Evolutionary conservation across 495 filamentous ascomycete genomes (phyloP), one percentile per base, ranked within the genome.

Genomic region (Penicillium robsamsonii): DNA sequence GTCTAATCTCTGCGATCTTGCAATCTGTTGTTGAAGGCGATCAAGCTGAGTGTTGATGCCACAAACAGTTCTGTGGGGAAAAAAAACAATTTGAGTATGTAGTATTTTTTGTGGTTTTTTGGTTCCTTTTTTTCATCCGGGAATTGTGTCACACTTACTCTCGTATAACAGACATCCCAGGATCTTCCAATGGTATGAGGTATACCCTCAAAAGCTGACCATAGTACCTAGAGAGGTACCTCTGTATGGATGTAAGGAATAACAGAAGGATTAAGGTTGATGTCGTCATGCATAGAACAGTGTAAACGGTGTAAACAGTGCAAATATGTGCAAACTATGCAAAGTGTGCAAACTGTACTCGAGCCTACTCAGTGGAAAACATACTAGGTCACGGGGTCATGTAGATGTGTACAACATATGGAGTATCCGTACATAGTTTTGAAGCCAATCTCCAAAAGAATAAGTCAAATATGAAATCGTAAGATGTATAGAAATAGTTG

Each of bases 1-100:
- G 47, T 70, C 63, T 41, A 66, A 54, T 38, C 55, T 50, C 33
- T 61, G 56, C 8, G 59, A 20, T n/a, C 30, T 54, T 11, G 55
- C 52, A 33, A 70, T 58, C 41, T 68, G 64, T 31, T 89, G 77
- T 46, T 88, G 82, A 47, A 96, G 75, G 41, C 83, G 84, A 64
- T 96, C 92, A 53, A 98, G 80, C 60, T 90, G 87, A 40, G 79
- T 75, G 69, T 97, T 92, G 51, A 97, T 75, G 37, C 80, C 83
- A 53, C 84, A 84, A 43, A 96, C 79, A 70, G 92, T 90, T 71
- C 92, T 96, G 63, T 59, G 33, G 1, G 22, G 22, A 2, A 2
- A 20, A 13, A 43, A 15, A 30, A 20, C 35, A 15, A 25, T 50
- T 40, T 47, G 29, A 59, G 55, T 49, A 52, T 15, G 43, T 24